Conservation (phyloP, 495 filamentous ascomycete genomes). For the Podospora conica region DNA sequence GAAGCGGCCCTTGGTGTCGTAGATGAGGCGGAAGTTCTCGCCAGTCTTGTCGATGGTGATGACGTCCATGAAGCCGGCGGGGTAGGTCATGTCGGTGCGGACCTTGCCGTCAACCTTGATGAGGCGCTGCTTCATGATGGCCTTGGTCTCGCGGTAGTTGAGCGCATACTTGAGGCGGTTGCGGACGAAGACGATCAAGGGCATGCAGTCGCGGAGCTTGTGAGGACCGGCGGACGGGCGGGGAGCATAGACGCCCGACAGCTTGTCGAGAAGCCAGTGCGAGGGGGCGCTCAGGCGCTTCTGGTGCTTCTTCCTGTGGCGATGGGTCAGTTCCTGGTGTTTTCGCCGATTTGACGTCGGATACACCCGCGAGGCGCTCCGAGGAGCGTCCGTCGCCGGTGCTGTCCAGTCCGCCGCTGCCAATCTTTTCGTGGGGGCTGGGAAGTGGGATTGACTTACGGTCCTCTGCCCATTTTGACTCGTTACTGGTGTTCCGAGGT, state of each 20-base stretch:
- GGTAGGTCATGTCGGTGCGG: conserved; percentile 96
- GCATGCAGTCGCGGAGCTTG: conserved; percentile 98
- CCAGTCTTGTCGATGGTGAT: conserved; percentile 99
- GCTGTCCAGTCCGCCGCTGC: background rate
- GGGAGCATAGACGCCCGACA: conserved; percentile 95
- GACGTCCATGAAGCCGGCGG: conserved; percentile 98
- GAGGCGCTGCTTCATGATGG: conserved; percentile 98
- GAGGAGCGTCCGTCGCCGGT: background rate
- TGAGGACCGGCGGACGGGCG: conserved; percentile 95
- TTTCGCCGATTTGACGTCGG: background rate
- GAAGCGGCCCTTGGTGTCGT: conserved; percentile 99
- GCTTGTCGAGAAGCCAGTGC: conserved; percentile 99
- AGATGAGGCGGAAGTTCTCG: conserved; percentile 99
- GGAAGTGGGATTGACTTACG: conserved; percentile 33
- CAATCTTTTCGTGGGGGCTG: background rate
- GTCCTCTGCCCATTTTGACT: conserved; percentile 46
- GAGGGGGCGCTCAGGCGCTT: conserved; percentile 98
- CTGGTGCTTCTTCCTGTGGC: conserved; percentile 91
- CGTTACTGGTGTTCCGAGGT: conserved; percentile 25
- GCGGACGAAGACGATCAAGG: conserved; percentile 96
- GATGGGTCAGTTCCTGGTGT: conserved; percentile 13
- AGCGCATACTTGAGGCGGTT: conserved; percentile 99
- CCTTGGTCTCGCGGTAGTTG: conserved; percentile 93
- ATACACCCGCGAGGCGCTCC: background rate
- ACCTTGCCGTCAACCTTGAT: conserved; percentile 99